These are phyloP conservation scores for Bonia amplexicaulis DNA, from an alignment of 176 grass and related monocot species.

Conservation along the genomic window DNA sequence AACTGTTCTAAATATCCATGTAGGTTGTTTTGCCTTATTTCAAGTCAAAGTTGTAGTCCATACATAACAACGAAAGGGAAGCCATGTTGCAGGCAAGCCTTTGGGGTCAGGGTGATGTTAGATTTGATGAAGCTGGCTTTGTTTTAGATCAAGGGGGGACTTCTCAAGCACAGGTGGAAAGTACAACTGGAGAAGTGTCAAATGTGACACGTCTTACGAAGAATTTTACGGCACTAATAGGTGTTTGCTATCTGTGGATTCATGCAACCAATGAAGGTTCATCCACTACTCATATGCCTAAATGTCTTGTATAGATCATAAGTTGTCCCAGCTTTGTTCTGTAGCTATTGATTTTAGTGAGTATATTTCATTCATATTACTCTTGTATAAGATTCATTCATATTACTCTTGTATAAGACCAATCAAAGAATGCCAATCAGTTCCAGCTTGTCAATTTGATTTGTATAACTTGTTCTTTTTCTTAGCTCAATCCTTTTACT, in stretches of 20 bases:
- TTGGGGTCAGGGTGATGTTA: constrained; percentile 77
- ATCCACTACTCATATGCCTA: constrained; percentile 7
- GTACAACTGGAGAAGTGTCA: constrained; percentile 43
- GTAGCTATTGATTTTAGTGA: constrained; percentile 4
- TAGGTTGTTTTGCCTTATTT: constrained; percentile 98
- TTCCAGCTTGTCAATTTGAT: neutral
- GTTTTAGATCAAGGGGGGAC: constrained; percentile 63
- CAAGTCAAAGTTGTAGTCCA: constrained; percentile 83
- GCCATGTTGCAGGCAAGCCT: constrained; percentile 94
- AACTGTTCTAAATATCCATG: constrained; percentile 10
- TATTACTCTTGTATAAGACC: neutral
- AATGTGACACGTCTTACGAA: constrained; percentile 63
- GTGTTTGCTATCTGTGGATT: constrained; percentile 97
- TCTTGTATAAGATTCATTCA: neutral
- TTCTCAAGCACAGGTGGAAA: constrained; percentile 41
- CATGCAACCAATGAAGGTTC: constrained; percentile 95
- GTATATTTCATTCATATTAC: neutral
- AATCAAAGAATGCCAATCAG: neutral
- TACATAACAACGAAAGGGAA: constrained; percentile 97
- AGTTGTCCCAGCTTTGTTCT: neutral
- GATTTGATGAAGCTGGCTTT: constrained; percentile 66
- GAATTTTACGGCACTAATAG: constrained; percentile 55
- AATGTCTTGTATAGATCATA: neutral
- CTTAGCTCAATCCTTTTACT: neutral
- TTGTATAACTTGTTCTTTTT: constrained; percentile 5